Evolutionary conservation across 2,329 filamentous ascomycete species (phyloP).

Genomic region (Neopestalotiopsis sp.): DNA sequence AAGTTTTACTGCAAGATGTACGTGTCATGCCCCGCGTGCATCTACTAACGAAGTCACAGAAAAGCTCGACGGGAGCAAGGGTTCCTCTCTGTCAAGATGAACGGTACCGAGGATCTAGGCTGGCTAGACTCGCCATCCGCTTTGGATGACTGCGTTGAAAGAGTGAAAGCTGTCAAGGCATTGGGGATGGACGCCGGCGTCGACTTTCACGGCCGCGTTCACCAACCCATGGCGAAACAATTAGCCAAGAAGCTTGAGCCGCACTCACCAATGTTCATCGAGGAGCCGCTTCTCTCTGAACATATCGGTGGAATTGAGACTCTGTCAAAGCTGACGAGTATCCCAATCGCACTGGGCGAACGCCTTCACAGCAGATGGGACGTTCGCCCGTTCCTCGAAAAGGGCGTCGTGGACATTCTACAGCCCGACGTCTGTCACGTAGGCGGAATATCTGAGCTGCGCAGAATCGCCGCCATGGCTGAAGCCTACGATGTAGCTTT

Average conservation of each 20-base stretch:
- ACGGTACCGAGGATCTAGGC: constrained; percentile 75
- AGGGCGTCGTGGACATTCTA: constrained; percentile 70
- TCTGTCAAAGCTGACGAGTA: constrained; percentile 56
- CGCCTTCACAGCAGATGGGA: constrained; percentile 76
- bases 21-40: accelerated
- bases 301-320: constrained; percentile 69
- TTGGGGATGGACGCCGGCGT: constrained; percentile 75
- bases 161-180: constrained; percentile 70
- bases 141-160: constrained; percentile 67
- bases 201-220: constrained; percentile 79
- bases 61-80: constrained; percentile 64
- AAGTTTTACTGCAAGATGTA: constrained; percentile 26
- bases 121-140: constrained; percentile 76
- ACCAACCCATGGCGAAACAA: constrained; percentile 83
- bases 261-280: constrained; percentile 74
- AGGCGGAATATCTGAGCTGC: constrained; percentile 74
- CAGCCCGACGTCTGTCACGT: constrained; percentile 76
- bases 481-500: constrained; percentile 77
- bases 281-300: constrained; percentile 75
- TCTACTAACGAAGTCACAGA: constrained; percentile 36
- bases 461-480: constrained; percentile 71
- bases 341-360: constrained; percentile 75
- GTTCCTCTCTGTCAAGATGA: constrained; percentile 77
- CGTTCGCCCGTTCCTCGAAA: constrained; percentile 72
- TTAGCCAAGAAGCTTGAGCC: constrained; percentile 71